Base-by-base conservation (phyloP, 176 grass and related monocot genomes). In the Aegilops sharonensis region DNA sequence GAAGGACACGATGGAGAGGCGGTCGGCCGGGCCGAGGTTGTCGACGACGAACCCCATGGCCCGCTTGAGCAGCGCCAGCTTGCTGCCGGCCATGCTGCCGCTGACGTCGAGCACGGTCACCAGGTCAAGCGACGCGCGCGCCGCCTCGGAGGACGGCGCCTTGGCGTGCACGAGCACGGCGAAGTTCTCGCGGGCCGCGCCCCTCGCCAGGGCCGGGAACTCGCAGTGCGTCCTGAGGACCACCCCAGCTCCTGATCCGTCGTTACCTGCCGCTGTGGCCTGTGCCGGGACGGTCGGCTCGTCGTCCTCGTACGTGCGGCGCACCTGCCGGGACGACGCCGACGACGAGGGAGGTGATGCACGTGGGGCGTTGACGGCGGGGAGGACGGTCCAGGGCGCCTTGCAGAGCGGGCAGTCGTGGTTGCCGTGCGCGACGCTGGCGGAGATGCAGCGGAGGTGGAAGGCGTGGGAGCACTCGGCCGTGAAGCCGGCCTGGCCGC, bases 11-110 rank as follows among this genome's bases (percentile, higher is more conserved):
- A 97, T 89, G 8, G 89, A 94, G 79, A 97, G 92, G 5, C 92
- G 92, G 34, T 97, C 92, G 20, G 68, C 75, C 1, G 90, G 82
- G 2, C 89, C 90, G 25, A 97, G 92, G 80, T 78, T 94, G 67
- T 97, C 92, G 78, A 97, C 93, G 81, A 97, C 90, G 79, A 97
- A 97, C 21, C 85, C 68, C 92, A 97, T 91, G 23, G 92, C 95
- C 17, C 59, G 79, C 92, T 97, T 97, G 21, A 97, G 76, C 77
- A 97, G 89, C 13, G 70, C 78, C 13, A 97, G 87, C 87, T 97
- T 97, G 18, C 43, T 57, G 1, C 92, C 95, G 25, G 23, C 78
- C 95, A 97, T 97, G 95, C 95, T 97, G 11, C 76, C 87, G 48
- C 95, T 97, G 31, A 97, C 83, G 84, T 97, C 95, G 69, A 97